Evolutionary conservation across 176 grass and related monocot genomes (phyloP), one percentile per base, ranked within the genome.

Genomic region (Juncus inflexus): DNA sequence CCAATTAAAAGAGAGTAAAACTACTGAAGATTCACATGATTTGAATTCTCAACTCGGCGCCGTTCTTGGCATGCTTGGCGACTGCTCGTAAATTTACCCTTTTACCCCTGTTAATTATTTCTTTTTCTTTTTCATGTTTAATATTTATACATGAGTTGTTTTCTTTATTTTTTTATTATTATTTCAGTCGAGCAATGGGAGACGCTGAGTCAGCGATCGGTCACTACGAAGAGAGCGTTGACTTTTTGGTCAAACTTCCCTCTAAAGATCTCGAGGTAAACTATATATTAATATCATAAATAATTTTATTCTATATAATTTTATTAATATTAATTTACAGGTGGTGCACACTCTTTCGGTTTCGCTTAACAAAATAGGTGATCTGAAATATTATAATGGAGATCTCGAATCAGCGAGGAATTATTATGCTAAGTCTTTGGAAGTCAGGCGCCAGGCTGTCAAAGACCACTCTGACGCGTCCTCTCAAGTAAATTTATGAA

Each of bases 301-400:
- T 63, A 42, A 53, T 70, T 69, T 82, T 60, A 15, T 53, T 72
- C 60, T 50, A 79, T 60, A 12, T 66, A 38, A 40, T 59, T 0
- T 41, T 19, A 53, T 57, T 16, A 42, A 41, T 73, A 5, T 74
- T 74, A 38, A 47, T 47, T 47, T 47, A 68, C 75, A 99, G 85
- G 55, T 99, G 80, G 94, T 92, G 3, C 94, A 92, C 74, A 99
- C 88, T 1, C 75, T 99, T 3, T 92, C 94, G 8, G 85, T 99
- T 82, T 99, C 94, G 19, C 83, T 99, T 50, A 92, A 99, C 79
- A 99, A 99, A 84, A 80, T 92, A 69, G 88, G 94, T 62, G 88
- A 99, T 62, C 80, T 99, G 72, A 82, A 61, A 42, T 99, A 92
- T 49, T 99, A 99, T 68, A 82, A 60, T 37, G 88, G 94, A 60